A percentile compares a stretch with the other conserved stretches of the same genome.
Conservation (phyloP, 2,329 filamentous ascomycete species). For the Epicoccum sorghinum region DNA sequence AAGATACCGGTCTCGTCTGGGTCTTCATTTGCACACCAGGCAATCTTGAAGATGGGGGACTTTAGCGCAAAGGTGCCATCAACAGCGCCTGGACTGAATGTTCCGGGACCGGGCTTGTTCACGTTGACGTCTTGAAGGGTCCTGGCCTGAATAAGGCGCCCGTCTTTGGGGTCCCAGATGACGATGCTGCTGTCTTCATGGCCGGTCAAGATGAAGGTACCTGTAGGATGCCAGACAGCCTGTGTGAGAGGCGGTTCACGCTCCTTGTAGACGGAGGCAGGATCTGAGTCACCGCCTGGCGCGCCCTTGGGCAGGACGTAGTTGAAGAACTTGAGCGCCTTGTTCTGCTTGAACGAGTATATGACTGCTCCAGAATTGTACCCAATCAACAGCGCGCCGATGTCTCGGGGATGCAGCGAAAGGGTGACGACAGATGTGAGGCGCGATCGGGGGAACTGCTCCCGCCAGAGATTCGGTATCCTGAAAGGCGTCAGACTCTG, state of each 20-base stretch:
- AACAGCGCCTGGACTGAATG: constrained; percentile 49
- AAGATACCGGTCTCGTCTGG: constrained; percentile 91
- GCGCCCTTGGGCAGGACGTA: constrained; percentile 83
- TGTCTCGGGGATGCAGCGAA: constrained; percentile 86
- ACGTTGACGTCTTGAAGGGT: constrained; percentile 77
- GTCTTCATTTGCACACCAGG: constrained; percentile 94
- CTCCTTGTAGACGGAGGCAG: constrained; percentile 63
- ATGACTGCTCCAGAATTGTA: constrained; percentile 86
- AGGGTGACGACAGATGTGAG: constrained; percentile 74
- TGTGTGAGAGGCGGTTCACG: constrained; percentile 79
- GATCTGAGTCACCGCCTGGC: constrained; percentile 76
- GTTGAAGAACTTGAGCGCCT: constrained; percentile 77
- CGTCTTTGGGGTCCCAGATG: constrained; percentile 93
- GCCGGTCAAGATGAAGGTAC: constrained; percentile 83
- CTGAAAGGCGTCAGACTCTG: constrained; percentile 76
- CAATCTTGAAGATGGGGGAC: constrained; percentile 77
- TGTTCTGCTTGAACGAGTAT: constrained; percentile 94
- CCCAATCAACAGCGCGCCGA: constrained; percentile 89
- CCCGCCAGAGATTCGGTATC: constrained; percentile 85
- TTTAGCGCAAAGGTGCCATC: constrained; percentile 64
- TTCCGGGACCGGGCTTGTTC: constrained; percentile 65
- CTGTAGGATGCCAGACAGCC: constrained; percentile 92
- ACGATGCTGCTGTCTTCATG: constrained; percentile 92
- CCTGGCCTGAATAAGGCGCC: constrained; percentile 80
- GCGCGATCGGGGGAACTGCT: constrained; percentile 70